Evolutionary conservation across 331 rosid species (phyloP), one percentile per base, ranked within the genome.

Genomic region (Quercus phellos): DNA sequence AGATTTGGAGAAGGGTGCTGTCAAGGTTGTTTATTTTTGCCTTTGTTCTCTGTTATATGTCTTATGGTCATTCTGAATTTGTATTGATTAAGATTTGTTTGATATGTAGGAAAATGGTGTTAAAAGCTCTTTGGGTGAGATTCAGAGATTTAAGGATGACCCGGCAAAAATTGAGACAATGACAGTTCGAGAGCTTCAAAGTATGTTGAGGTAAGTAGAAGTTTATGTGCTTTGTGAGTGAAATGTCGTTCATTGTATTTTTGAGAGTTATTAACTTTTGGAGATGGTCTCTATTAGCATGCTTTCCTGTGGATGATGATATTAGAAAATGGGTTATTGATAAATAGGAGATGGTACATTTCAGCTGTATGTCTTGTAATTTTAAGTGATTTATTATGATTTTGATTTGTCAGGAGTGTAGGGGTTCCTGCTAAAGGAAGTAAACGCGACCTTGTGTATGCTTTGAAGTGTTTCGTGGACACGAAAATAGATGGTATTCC

Each of bases 171-270:
- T 91, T 8, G 92, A 91, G 69, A 77, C 72, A 51, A 88, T 94
- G 99, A 94, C 96, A 6, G 88, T 92, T 79, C 89, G 88, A 75
- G 91, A 94, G 84, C 97, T 94, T 68, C 77, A 90, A 76, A 87
- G 81, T 74, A 85, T 84, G 8, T 80, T 94, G 43, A 91, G 93
- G 99, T 94, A 38, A 80, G 77, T 66, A 46, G 30, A 13, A 17
- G 46, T 19, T 80, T 43, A 55, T 81, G 73, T 70, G 42, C 50
- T 80, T 75, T 68, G 77, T 51, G 21, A 27, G 61, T 50, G 29
- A 13, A n/a, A 46, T 29, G 66, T 53, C 24, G 42, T 18, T 55
- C 22, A 51, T 72, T 78, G 67, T 76, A 35, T 43, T 71, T 13
- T 83, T 30, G 60, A 2, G 38, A 29, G 12, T 73, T 19, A 19